Evolutionary conservation across 768 basidiomycete genomes (phyloP).

Genomic region (Serendipita vermifera): DNA sequence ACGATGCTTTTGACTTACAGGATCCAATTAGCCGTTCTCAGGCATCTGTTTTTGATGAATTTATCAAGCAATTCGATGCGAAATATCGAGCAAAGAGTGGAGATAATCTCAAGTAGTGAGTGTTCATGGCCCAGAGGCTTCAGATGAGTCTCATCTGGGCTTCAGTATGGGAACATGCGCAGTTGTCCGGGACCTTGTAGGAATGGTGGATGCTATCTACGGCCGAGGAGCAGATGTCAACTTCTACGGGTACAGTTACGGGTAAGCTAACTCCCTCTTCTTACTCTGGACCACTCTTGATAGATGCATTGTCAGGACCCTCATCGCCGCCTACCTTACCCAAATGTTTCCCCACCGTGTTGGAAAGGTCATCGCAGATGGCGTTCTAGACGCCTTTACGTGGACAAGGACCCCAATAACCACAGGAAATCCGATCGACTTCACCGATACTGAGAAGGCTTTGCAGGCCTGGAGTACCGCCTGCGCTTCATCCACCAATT

Average conservation of each 20-base stretch:
- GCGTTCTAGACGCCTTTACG: not conserved
- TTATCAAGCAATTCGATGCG: not conserved
- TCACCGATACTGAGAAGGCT: not conserved
- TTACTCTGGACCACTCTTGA: no score
- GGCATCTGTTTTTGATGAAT: not conserved
- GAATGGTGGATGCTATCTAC: not conserved
- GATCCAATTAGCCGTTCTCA: no score
- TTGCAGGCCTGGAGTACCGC: not conserved
- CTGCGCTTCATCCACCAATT: not conserved
- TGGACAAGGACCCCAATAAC: not conserved
- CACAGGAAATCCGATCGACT: not conserved
- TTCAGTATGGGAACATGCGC: slow-evolving; percentile 2
- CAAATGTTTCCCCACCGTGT: slow-evolving; percentile 13
- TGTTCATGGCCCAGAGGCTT: not conserved
- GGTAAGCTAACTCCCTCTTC: no score
- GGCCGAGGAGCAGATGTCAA: slow-evolving; percentile 5
- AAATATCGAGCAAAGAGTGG: not conserved
- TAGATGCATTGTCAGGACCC: no score
- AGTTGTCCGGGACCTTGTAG: slow-evolving; percentile 9
- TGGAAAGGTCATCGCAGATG: slow-evolving; percentile 10
- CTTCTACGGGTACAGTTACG: slow-evolving; percentile 10
- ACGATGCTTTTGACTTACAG: no score
- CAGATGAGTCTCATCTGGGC: not conserved
- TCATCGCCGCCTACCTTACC: slow-evolving; percentile 8
- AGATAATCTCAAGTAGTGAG: slow-evolving; percentile 1